These are phyloP conservation scores for Botryotinia calthae DNA, from an alignment of 2,329 filamentous ascomycete species.

Conservation along the genomic window DNA sequence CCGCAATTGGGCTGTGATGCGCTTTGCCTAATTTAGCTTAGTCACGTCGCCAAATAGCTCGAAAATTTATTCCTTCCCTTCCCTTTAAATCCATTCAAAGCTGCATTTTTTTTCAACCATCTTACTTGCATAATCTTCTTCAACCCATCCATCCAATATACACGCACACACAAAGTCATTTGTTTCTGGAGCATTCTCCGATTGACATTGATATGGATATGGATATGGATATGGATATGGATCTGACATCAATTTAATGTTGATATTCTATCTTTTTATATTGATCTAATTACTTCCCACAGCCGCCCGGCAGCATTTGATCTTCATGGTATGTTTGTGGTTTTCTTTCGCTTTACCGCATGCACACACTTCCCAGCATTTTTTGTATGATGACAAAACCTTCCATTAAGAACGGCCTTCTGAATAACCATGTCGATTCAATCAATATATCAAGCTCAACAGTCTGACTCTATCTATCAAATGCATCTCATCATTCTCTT, in stretches of 20 bases:
- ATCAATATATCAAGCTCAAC: slow-evolving; percentile 60
- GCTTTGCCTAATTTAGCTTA: not conserved
- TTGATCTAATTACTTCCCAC: not conserved
- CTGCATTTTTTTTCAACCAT: no score
- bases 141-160: not conserved
- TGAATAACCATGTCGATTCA: slow-evolving; percentile 58
- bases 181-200: not conserved
- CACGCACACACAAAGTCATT: not conserved
- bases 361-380: slow-evolving; percentile 12
- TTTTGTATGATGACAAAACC: slow-evolving; percentile 54
- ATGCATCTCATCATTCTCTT: not conserved
- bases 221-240: not conserved
- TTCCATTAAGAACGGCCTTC: slow-evolving; percentile 64
- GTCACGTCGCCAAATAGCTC: slow-evolving; percentile 6
- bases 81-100: not conserved
- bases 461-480: slow-evolving; percentile 49
- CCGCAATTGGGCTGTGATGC: slow-evolving; percentile 5
- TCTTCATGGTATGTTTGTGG: slow-evolving; percentile 6
- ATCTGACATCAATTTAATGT: not conserved
- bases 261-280: not conserved
- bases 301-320: not conserved
- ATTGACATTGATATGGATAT: not conserved
- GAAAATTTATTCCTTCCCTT: slow-evolving; percentile 8
- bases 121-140: not conserved
- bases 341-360: slow-evolving; percentile 9